phyloP scores from a whole-genome alignment of 768 basidiomycete species.

The Suillus paluster region DNA sequence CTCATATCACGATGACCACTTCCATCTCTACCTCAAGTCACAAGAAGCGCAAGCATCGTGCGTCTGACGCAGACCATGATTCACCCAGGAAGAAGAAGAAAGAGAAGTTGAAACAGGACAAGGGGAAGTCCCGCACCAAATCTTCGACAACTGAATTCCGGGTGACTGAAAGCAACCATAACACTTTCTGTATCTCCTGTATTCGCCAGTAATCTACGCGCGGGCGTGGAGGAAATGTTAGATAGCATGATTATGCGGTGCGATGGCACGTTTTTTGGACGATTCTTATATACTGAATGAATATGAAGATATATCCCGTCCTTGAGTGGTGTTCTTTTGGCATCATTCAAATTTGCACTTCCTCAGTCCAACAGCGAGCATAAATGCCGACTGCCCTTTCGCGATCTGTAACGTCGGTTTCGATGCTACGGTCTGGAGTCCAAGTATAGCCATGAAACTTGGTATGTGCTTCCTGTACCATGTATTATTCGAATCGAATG shows the following conservation, averaged over 20 bases:
- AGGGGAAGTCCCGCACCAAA: slow-evolving; percentile 43
- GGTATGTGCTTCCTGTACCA: slow-evolving; percentile 42
- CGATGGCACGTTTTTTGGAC: slow-evolving; percentile 19
- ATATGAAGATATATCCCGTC: slow-evolving; percentile 81
- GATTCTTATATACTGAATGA: neutral
- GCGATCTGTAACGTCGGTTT: slow-evolving; percentile 75
- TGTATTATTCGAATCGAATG: neutral
- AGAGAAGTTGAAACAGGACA: slow-evolving; percentile 23
- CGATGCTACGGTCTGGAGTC: slow-evolving; percentile 89
- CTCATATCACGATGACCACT: slow-evolving; percentile 7
- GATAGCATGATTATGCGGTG: slow-evolving; percentile 97
- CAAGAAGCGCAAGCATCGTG: slow-evolving; percentile 47
- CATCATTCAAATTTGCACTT: slow-evolving; percentile 83
- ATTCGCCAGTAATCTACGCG: slow-evolving; percentile 72
- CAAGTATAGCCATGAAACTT: slow-evolving; percentile 78
- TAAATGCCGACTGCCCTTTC: slow-evolving; percentile 87
- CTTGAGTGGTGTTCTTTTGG: slow-evolving; percentile 84
- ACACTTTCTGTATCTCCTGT: slow-evolving; percentile 80
- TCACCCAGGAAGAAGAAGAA: slow-evolving; percentile 41
- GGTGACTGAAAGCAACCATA: slow-evolving; percentile 65
- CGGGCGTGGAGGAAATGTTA: slow-evolving; percentile 85
- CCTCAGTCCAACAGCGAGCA: slow-evolving; percentile 60
- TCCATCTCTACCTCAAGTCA: slow-evolving; percentile 9
- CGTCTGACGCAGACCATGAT: slow-evolving; percentile 26
- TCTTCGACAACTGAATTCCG: slow-evolving; percentile 54